phyloP scores from a whole-genome alignment of 345 rosid genomes.

The Hypericum androsaemum region DNA sequence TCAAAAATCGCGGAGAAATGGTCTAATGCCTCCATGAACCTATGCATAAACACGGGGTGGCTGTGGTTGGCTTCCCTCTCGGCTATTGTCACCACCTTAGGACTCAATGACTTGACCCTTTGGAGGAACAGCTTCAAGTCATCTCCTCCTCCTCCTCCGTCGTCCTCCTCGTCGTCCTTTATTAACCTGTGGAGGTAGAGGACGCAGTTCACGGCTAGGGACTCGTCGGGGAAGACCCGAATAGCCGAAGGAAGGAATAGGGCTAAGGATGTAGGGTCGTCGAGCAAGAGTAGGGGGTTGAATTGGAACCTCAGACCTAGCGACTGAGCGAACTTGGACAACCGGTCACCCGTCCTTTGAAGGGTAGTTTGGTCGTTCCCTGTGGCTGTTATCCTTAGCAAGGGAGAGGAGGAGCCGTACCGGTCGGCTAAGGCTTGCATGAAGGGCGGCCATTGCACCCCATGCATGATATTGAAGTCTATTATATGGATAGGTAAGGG shows the following conservation, averaged over 20 bases:
- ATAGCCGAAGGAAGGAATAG: slow-evolving; percentile 37
- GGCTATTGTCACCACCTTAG: slow-evolving; percentile 66
- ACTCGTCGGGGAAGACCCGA: slow-evolving; percentile 47
- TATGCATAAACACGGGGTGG: slow-evolving; percentile 50
- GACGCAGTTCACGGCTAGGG: slow-evolving; percentile 72
- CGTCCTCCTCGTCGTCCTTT: slow-evolving; percentile 28
- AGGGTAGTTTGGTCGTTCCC: slow-evolving; percentile 54
- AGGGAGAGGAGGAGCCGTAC: slow-evolving; percentile 39
- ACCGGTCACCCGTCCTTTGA: slow-evolving; percentile 76
- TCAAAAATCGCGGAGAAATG: slow-evolving; percentile 68
- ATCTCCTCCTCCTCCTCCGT: not conserved
- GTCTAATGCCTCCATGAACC: slow-evolving; percentile 76
- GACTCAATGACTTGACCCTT: slow-evolving; percentile 55
- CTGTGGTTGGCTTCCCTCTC: slow-evolving; percentile 77
- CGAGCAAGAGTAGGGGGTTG: slow-evolving; percentile 52
- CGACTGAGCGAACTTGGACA: slow-evolving; percentile 63
- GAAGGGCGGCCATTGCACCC: slow-evolving; percentile 96
- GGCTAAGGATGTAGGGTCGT: slow-evolving; percentile 35
- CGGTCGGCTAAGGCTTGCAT: slow-evolving; percentile 93
- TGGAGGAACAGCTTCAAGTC: slow-evolving; percentile 46
- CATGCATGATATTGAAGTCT: slow-evolving; percentile 93
- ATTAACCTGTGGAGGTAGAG: slow-evolving; percentile 52
- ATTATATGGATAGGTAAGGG: slow-evolving; percentile 48
- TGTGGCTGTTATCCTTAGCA: slow-evolving; percentile 75
- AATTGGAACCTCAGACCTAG: slow-evolving; percentile 74